A percentile compares a stretch with the other conserved stretches of the same genome.
phyloP scores from a whole-genome alignment of 2,329 filamentous ascomycete genomes.

The Fusarium sp. region DNA sequence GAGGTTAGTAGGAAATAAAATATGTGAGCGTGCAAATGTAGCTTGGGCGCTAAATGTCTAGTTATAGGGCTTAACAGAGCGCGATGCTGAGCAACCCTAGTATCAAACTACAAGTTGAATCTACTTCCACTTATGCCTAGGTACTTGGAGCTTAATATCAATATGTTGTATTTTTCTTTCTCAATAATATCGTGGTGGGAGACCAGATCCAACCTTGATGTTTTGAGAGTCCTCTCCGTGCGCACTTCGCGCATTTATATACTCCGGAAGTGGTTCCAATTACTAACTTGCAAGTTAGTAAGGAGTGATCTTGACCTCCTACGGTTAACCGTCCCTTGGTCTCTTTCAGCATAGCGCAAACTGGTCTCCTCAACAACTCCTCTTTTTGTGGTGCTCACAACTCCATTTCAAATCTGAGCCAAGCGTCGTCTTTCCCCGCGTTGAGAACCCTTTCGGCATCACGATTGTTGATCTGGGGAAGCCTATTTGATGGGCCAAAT shows the following conservation, averaged over 20 bases:
- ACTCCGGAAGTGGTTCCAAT: not conserved
- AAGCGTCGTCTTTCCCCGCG: not conserved
- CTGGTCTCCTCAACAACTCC: not conserved
- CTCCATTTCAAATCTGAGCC: not conserved
- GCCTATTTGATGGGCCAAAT: not conserved
- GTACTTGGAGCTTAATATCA: not conserved
- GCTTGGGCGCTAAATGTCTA: not conserved
- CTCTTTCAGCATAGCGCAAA: not conserved
- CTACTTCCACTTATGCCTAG: not conserved
- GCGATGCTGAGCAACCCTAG: not conserved
- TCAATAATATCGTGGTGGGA: not conserved
- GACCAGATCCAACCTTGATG: not conserved
- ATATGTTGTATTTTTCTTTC: accelerated
- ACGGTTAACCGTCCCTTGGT: not conserved
- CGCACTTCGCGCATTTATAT: not conserved
- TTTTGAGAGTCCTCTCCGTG: not conserved
- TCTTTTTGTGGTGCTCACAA: not conserved
- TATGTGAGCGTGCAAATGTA: no score
- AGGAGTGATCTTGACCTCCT: not conserved
- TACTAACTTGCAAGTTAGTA: not conserved
- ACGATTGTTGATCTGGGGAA: not conserved
- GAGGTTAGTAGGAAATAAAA: no score
- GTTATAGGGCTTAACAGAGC: not conserved
- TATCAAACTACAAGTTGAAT: not conserved
- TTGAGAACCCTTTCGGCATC: not conserved